phyloP scores from a whole-genome alignment of 73 alveolate genomes.

The Paramecium pentaurelia region DNA sequence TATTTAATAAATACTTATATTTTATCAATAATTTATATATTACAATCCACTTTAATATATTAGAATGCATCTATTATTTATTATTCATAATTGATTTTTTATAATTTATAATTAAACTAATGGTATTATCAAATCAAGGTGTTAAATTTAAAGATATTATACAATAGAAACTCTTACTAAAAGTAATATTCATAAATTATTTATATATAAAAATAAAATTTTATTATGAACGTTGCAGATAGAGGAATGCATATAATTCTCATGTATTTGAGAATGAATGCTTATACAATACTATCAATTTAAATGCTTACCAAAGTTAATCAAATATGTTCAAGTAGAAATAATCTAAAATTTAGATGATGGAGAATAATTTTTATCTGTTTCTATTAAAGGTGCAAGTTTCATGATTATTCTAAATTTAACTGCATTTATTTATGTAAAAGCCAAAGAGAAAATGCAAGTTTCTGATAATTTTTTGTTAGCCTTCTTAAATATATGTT shows the following conservation, averaged over 20 bases:
- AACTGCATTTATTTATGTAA: slow-evolving; percentile 1
- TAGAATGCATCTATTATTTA: not conserved
- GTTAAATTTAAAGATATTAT: too few species aligned
- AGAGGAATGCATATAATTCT: not conserved
- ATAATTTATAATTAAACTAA: too few species aligned
- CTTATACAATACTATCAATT: not conserved
- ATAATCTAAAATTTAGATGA: not conserved
- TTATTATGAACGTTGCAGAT: not conserved
- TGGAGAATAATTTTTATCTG: not conserved
- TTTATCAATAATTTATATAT: not conserved
- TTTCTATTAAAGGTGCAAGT: not conserved
- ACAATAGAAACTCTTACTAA: not conserved
- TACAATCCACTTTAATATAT: not conserved
- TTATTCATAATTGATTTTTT: too few species aligned
- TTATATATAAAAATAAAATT: not conserved
- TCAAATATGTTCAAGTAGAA: slow-evolving; percentile 28
- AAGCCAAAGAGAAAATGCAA: not conserved
- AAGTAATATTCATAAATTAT: not conserved
- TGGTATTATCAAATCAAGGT: not conserved
- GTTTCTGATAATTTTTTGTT: slow-evolving; percentile 1
- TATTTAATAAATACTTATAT: not conserved
- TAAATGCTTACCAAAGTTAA: slow-evolving; percentile 5
- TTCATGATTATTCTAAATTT: not conserved
- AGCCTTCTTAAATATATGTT: not conserved
- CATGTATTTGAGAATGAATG: slow-evolving; percentile 6